Percentiles rank a stretch among this genome's conserved stretches.
These are phyloP conservation scores for Cryptosporidium sp. DNA, from an alignment of 169 alveolate genomes.

Conservation along the genomic window DNA sequence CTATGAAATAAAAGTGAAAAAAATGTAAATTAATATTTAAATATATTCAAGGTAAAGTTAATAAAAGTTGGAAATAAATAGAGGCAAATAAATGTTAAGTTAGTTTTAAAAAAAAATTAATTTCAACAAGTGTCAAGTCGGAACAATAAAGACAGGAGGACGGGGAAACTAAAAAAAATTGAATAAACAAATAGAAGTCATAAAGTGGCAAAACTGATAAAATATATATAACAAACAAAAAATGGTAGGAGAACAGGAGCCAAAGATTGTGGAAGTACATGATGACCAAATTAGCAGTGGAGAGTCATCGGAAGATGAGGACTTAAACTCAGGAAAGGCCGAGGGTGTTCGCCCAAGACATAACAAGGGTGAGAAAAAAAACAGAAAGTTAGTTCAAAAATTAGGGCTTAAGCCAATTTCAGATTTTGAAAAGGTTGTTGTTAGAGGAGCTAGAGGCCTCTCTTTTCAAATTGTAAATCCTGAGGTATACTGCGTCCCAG, in stretches of 20 bases:
- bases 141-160: constrained; percentile 31
- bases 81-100: not conserved
- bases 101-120: not conserved
- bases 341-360: constrained; percentile 51
- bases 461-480: constrained; percentile 67
- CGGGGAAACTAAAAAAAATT: constrained; percentile 1
- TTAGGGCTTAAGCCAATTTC: constrained; percentile 62
- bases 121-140: not conserved
- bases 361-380: constrained; percentile 64
- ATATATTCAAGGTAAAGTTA: not conserved
- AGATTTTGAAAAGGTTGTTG: constrained; percentile 62
- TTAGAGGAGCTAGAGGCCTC: constrained; percentile 70
- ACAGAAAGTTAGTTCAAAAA: constrained; percentile 57
- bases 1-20: not conserved
- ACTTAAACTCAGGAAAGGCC: not conserved
- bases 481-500: constrained; percentile 60
- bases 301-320: constrained; percentile 61
- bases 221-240: not conserved
- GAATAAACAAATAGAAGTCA: not conserved
- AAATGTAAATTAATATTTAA: too few relatives aligned
- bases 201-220: not conserved
- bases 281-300: constrained; percentile 68
- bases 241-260: constrained; percentile 67
- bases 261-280: constrained; percentile 64
- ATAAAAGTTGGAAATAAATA: not conserved